Conservation (phyloP, 805 yeast genomes). For the Candida qinlingensis region DNA sequence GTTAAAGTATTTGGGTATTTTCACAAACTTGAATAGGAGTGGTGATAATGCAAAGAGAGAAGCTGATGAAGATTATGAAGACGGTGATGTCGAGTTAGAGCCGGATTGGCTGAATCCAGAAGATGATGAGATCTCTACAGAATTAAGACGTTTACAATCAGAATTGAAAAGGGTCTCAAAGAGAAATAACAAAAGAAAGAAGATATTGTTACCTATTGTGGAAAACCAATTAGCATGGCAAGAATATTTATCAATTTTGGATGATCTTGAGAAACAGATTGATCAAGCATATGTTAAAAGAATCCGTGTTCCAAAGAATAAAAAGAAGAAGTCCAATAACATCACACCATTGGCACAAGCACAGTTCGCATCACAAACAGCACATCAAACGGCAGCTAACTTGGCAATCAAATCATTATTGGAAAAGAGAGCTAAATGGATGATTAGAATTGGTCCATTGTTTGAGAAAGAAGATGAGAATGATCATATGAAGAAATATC, state of each 20-base stretch:
- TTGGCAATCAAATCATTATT: slow-evolving; percentile 72
- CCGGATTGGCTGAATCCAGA: slow-evolving; percentile 73
- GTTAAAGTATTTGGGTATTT: slow-evolving; percentile 83
- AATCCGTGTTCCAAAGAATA: slow-evolving; percentile 59
- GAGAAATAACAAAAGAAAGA: slow-evolving; percentile 64
- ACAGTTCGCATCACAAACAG: slow-evolving; percentile 29
- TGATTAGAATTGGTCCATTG: slow-evolving; percentile 80
- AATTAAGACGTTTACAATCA: slow-evolving; percentile 66
- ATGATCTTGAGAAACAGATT: slow-evolving; percentile 93
- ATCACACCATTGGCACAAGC: slow-evolving; percentile 28
- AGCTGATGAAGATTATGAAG: slow-evolving; percentile 16
- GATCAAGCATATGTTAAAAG: slow-evolving; percentile 90
- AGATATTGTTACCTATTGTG: slow-evolving; percentile 59
- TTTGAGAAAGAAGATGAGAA: slow-evolving; percentile 39
- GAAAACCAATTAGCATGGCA: slow-evolving; percentile 93
- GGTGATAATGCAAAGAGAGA: slow-evolving; percentile 22
- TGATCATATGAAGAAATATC: slow-evolving; percentile 20
- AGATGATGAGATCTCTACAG: slow-evolving; percentile 91
- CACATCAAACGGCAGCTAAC: slow-evolving; percentile 66
- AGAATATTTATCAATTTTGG: slow-evolving; percentile 83
- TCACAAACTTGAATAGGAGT: slow-evolving; percentile 46
- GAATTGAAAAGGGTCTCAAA: slow-evolving; percentile 56
- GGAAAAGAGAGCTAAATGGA: slow-evolving; percentile 88
- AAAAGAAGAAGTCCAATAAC: slow-evolving; percentile 31
- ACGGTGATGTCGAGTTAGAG: slow-evolving; percentile 24